Evolutionary conservation across 2,329 filamentous ascomycete genomes (phyloP), one percentile per base, ranked within the genome.

Genomic region (Thielaviopsis populi): DNA sequence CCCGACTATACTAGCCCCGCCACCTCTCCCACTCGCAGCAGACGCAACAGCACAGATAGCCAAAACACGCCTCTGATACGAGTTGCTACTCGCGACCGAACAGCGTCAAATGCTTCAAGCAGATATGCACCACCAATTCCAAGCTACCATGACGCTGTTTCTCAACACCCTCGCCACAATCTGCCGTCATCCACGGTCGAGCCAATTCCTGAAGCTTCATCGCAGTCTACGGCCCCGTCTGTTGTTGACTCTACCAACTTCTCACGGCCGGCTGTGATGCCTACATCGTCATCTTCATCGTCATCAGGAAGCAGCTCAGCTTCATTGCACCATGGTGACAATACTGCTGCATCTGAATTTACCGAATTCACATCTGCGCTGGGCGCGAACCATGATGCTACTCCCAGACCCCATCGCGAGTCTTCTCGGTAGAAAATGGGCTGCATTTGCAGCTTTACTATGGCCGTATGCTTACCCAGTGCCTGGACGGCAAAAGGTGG

Each of bases 111-210:
- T 68, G 74, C 76, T 0, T 77, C 78, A 3, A 68, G 61, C n/a
- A 65, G 68, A n/a, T 68, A 68, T 40, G 68, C 71, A 33, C 86
- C 88, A 27, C 88, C 89, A 0, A 91, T 94, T 67, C 89, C 89
- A 1, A 91, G 83, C 69, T 95, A 95, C 71, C 88, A 85, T 72
- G 88, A 89, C 66, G 89, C 88, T 1, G 79, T 91, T 50, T 75
- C 76, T 64, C 78, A 82, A 68, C 80, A 80, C 19, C 56, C 65
- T 13, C 53, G 63, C 17, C 65, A 33, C 17, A 42, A 65, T 15
- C 40, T 24, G n/a, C 40, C 63, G 15, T 37, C 46, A 30, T 61
- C 59, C n/a, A 13, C 43, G 5, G 59, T 62, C 15, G 63, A 65
- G 10, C 41, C 63, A 1, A 65, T 65, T 27, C 59, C 50, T 19